Conservation (phyloP, 2,329 filamentous ascomycete species). For the Ophiocordyceps camponoti-leonardi region DNA sequence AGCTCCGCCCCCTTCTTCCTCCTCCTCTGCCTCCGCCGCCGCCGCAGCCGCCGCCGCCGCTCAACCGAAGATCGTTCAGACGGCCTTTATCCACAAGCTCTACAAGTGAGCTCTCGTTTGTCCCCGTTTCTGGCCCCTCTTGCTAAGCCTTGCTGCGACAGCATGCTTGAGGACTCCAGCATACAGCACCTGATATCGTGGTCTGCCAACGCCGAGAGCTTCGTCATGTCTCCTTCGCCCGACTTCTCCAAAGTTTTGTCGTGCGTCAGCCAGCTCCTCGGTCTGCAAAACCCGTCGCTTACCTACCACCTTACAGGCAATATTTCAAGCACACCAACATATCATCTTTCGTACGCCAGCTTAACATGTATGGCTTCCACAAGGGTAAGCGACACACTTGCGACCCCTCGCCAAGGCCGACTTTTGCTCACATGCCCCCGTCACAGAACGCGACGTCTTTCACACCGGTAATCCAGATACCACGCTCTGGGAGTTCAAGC, state of each 20-base stretch:
- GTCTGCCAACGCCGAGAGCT: slow-evolving; percentile 87
- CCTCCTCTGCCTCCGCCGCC: slow-evolving; percentile 12
- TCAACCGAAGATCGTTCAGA: slow-evolving; percentile 95
- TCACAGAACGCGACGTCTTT: slow-evolving; percentile 86
- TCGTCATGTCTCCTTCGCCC: slow-evolving; percentile 94
- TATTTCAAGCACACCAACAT: slow-evolving; percentile 99
- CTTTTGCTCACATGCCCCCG: background rate
- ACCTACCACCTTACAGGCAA: slow-evolving; percentile 46
- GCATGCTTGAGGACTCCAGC: slow-evolving; percentile 87
- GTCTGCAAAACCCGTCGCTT: background rate
- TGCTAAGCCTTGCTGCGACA: slow-evolving; percentile 20
- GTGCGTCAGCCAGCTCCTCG: slow-evolving; percentile 18
- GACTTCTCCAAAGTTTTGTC: slow-evolving; percentile 97
- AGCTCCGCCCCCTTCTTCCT: slow-evolving; percentile 32
- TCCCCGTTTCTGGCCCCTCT: background rate
- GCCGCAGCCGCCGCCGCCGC: slow-evolving; percentile 61
- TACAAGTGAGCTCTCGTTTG: slow-evolving; percentile 57
- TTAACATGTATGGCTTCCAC: slow-evolving; percentile 99
- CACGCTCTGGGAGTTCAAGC: slow-evolving; percentile 96
- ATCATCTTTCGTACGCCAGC: slow-evolving; percentile 89
- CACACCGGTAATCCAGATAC: slow-evolving; percentile 88
- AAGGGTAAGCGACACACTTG: slow-evolving; percentile 48
- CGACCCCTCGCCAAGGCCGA: background rate
- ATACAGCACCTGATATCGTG: slow-evolving; percentile 96
- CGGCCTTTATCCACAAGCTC: slow-evolving; percentile 95